Base-by-base conservation (phyloP, 768 basidiomycete species). In the Rubroboletus pulcherrimus region DNA sequence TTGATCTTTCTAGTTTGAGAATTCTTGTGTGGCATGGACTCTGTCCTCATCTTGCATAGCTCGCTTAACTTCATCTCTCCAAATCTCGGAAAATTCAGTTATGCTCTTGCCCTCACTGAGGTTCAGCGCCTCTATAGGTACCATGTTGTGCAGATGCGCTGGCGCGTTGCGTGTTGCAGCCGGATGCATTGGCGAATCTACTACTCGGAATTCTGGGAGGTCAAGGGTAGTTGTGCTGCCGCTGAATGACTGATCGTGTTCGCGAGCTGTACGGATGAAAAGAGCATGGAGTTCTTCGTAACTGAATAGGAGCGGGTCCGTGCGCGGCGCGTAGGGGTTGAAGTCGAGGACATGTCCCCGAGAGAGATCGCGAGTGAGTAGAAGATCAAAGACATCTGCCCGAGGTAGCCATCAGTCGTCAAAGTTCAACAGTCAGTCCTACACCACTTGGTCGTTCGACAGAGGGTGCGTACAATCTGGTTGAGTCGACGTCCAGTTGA, bases 321-420 rank as follows among this genome's bases (percentile, higher is more conserved):
- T 97, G 37, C 82, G 84, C 5, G 85, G 81, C 11, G 86, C 81
- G 64, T 88, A 97, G 0, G 93, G 92, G 61, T 93, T 93, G 73
- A 98, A 93, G 69, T 98, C 96, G 65, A 98, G 68, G 61, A 98
- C 77, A 71, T 93, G 89, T 15, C 84, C 90, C 11, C 83, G 78
- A 2, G 79, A 71, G 35, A 92, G 77, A 68, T 93, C 85, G 30
- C 92, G 86, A 3, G 92, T 93, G 35, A 98, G 80, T 56, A 95
- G 81, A 44, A 97, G 72, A 68, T 98, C 95, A 63, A 98, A 87
- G 9, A 81, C 75, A 66, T 97, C 95, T 57, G 17, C 5, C 17
- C 26, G n/a, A 11, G n/a, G 38, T 38, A 37, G n/a, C 21, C 50
- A 34, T 43, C 35, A 35, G 26, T 14, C 47, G 14, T 47, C 19